phyloP scores from a whole-genome alignment of 78 protist genomes.

The Isochrysis galbana region DNA sequence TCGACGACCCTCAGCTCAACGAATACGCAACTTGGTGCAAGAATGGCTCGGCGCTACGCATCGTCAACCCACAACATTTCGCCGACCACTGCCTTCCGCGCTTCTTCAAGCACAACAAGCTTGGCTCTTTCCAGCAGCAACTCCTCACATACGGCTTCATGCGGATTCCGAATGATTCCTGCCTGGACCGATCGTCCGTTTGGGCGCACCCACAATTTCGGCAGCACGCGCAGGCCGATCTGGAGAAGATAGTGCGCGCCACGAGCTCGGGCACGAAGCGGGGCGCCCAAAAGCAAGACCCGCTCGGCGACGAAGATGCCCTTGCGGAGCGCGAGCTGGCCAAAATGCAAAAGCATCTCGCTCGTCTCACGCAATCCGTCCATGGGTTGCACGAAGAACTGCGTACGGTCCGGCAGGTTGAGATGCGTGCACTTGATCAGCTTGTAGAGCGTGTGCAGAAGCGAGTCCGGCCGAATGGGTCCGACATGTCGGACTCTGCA shows the following conservation, averaged over 20 bases:
- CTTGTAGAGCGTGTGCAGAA: background rate
- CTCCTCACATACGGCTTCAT: background rate
- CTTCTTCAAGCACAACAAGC: conserved; percentile 30
- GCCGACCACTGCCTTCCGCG: background rate
- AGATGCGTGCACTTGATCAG: background rate
- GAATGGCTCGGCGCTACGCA: background rate
- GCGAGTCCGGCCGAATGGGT: too few relatives aligned
- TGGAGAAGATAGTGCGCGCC: background rate
- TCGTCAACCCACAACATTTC: background rate
- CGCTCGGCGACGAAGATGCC: background rate
- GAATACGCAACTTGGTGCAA: background rate
- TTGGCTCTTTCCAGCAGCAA: conserved; percentile 1
- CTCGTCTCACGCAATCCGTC: background rate
- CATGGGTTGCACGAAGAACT: background rate
- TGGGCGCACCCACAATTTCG: background rate
- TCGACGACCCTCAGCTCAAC: background rate
- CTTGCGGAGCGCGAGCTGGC: background rate
- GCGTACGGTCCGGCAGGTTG: background rate
- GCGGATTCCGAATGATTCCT: background rate
- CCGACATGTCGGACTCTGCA: too few relatives aligned
- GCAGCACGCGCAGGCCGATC: background rate
- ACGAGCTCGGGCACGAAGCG: background rate
- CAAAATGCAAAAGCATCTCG: background rate
- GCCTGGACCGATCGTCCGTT: background rate
- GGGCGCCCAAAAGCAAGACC: background rate